Percentiles rank a stretch among this genome's conserved stretches.
Conservation (phyloP, 805 yeast genomes). For the Myxozyma mucilagina region DNA sequence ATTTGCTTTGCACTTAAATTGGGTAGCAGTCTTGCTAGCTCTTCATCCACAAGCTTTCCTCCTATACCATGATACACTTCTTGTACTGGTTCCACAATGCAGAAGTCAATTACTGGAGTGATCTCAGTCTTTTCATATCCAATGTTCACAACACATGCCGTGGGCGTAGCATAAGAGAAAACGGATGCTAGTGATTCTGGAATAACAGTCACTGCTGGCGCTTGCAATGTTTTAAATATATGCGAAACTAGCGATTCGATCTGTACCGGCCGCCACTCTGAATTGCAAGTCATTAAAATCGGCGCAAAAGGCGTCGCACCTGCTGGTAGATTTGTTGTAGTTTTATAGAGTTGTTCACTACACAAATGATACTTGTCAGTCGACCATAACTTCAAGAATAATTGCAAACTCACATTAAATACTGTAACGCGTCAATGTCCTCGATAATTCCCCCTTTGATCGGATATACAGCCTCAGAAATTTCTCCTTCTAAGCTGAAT, state of each 20-base stretch:
- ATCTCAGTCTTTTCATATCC: slow-evolving; percentile 77
- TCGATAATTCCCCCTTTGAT: slow-evolving; percentile 63
- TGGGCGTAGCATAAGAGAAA: slow-evolving; percentile 65
- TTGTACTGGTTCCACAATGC: slow-evolving; percentile 57
- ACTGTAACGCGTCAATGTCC: slow-evolving; percentile 69
- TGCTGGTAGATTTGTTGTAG: slow-evolving; percentile 40
- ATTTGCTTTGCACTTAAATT: slow-evolving; percentile 57
- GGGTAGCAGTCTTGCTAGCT: slow-evolving; percentile 58
- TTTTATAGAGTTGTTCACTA: slow-evolving; percentile 49
- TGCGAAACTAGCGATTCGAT: slow-evolving; percentile 72
- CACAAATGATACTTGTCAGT: slow-evolving; percentile 25
- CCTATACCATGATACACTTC: slow-evolving; percentile 54
- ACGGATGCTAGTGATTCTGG: slow-evolving; percentile 69
- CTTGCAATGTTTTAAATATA: slow-evolving; percentile 68
- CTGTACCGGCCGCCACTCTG: slow-evolving; percentile 67
- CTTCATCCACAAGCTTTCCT: slow-evolving; percentile 61
- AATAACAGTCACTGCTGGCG: slow-evolving; percentile 69
- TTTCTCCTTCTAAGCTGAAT: slow-evolving; percentile 47
- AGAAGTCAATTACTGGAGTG: slow-evolving; percentile 75
- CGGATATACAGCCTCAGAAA: slow-evolving; percentile 57
- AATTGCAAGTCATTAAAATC: slow-evolving; percentile 62
- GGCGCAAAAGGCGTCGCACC: slow-evolving; percentile 53
- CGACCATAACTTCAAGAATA: not conserved
- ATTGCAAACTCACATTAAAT: slow-evolving; percentile 49
- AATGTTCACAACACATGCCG: slow-evolving; percentile 74